Evolutionary conservation across 192 early-diverging fungal species (phyloP).

Genomic region (Nowakowskiella sp.): DNA sequence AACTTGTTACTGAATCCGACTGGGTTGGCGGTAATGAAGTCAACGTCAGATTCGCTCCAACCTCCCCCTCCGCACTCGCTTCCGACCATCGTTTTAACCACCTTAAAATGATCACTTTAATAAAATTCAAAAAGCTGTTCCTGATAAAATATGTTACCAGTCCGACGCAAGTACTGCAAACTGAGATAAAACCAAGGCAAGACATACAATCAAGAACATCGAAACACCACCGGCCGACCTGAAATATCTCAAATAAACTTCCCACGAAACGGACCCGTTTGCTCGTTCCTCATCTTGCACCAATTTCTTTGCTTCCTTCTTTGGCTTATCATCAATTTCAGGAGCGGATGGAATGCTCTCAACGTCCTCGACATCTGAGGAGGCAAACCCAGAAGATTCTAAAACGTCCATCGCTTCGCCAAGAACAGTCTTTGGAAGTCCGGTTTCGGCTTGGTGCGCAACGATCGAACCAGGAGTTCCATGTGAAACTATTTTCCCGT

Average conservation of each 20-base stretch:
- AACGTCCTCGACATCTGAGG: constrained; percentile 5
- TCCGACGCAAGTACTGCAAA: constrained; percentile 20
- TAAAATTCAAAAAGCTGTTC: too few relatives aligned
- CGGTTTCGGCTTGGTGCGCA: constrained; percentile 5
- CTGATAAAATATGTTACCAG: constrained; percentile 15
- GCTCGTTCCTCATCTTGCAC: constrained; percentile 36
- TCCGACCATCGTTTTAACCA: constrained; percentile 41
- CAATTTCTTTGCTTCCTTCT: constrained; percentile 10
- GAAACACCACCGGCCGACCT: constrained; percentile 37
- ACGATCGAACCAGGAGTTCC: constrained; percentile 19
- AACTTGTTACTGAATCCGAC: too few relatives aligned
- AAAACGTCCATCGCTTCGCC: constrained; percentile 1
- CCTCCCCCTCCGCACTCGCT: background rate
- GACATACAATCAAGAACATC: constrained; percentile 17
- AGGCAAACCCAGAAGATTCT: background rate
- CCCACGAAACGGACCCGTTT: constrained; percentile 31
- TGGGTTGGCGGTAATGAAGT: too few relatives aligned
- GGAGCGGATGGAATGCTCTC: background rate
- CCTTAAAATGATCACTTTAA: too few relatives aligned
- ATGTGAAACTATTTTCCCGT: constrained; percentile 23
- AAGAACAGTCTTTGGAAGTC: constrained; percentile 13
- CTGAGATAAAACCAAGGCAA: constrained; percentile 14
- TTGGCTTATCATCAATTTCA: constrained; percentile 13
- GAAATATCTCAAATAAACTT: constrained; percentile 34
- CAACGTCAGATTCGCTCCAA: too few relatives aligned